These are phyloP conservation scores for Aspergillus taichungensis DNA, from an alignment of 495 filamentous ascomycete genomes.

Conservation along the genomic window DNA sequence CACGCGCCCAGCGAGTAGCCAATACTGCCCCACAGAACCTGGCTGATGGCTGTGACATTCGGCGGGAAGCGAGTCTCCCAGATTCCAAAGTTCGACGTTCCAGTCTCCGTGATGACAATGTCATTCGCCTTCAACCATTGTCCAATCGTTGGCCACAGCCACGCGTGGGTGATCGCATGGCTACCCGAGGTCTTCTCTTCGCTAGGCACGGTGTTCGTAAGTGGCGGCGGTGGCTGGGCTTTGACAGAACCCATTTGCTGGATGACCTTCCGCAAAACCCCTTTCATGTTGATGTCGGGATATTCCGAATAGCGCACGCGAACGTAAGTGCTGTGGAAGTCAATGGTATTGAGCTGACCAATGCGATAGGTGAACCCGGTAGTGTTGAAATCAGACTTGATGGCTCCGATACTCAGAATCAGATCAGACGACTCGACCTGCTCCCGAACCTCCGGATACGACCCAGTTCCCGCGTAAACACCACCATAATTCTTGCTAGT, in stretches of 20 bases:
- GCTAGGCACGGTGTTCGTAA: conserved; percentile 50
- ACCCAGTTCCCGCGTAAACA: conserved; percentile 81
- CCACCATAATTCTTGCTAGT: conserved; percentile 67
- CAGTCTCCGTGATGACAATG: conserved; percentile 80
- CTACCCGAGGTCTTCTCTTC: conserved; percentile 38
- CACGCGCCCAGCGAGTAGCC: conserved; percentile 73
- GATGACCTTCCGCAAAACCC: conserved; percentile 69
- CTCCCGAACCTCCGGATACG: conserved; percentile 57
- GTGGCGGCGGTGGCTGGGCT: conserved; percentile 27
- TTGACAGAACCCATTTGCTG: conserved; percentile 50
- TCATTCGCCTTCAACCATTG: conserved; percentile 69
- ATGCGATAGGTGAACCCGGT: conserved; percentile 80
- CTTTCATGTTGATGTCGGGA: conserved; percentile 75
- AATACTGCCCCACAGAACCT: conserved; percentile 86
- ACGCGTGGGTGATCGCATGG: conserved; percentile 67
- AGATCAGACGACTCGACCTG: conserved; percentile 74
- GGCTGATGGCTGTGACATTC: conserved; percentile 65
- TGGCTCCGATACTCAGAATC: conserved; percentile 72
- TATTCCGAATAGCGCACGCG: conserved; percentile 75
- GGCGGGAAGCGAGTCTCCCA: conserved; percentile 79
- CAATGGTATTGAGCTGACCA: conserved; percentile 73
- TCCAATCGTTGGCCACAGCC: conserved; percentile 77
- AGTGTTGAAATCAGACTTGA: conserved; percentile 89
- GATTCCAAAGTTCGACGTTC: conserved; percentile 84
- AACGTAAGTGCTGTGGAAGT: conserved; percentile 74